These are phyloP conservation scores for Geranium incanum DNA, from an alignment of 441 rosid species.

Conservation along the genomic window DNA sequence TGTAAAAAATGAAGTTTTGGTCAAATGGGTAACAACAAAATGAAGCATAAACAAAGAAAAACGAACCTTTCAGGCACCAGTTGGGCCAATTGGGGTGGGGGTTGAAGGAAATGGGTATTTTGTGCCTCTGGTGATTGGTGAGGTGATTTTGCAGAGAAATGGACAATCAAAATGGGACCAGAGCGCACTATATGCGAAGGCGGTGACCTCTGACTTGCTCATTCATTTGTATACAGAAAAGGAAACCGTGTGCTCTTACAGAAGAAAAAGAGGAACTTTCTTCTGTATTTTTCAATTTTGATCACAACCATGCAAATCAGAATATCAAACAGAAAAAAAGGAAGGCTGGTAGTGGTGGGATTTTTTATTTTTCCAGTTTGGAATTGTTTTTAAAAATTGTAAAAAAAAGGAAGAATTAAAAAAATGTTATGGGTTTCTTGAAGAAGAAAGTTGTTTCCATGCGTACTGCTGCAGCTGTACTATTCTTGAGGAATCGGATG, in stretches of 20 bases:
- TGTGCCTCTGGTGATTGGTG: neutral
- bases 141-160: neutral
- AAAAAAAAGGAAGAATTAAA: too few relatives aligned
- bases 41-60: neutral
- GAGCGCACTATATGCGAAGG: neutral
- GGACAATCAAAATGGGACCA: neutral
- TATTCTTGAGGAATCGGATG: neutral
- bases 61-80: neutral
- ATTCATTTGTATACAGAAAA: neutral
- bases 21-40: conserved; percentile 31
- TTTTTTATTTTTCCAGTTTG: neutral
- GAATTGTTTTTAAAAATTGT: too few relatives aligned
- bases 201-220: neutral
- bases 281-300: too few relatives aligned
- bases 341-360: neutral
- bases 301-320: neutral
- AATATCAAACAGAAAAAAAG: neutral
- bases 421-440: neutral
- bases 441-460: neutral
- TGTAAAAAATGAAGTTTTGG: conserved; percentile 22
- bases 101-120: conserved; percentile 18
- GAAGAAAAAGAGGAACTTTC: neutral
- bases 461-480: neutral
- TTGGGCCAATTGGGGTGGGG: conserved; percentile 38
- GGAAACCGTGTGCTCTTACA: neutral